A percentile compares a stretch with the other conserved stretches of the same genome.
Evolutionary conservation across 495 filamentous ascomycete species (phyloP).

Genomic region (Aspergillus incahuasiensis): DNA sequence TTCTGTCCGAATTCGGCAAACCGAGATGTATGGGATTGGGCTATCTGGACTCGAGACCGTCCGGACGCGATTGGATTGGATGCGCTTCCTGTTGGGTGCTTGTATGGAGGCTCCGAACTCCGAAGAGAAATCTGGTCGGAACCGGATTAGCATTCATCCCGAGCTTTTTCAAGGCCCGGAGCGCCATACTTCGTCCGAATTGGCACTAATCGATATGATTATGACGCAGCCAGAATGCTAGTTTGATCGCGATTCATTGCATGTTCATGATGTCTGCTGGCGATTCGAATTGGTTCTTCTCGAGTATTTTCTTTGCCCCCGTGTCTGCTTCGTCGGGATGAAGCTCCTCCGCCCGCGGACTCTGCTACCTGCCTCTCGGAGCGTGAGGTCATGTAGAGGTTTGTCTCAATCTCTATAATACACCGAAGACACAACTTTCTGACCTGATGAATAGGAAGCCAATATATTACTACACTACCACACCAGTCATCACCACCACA

Average conservation of each 20-base stretch:
- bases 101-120: slow-evolving; percentile 1
- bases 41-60: not conserved
- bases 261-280: slow-evolving; percentile 16
- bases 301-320: not conserved
- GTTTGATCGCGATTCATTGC: not conserved
- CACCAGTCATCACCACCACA: not conserved
- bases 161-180: not conserved
- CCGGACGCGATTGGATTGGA: not conserved
- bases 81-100: not conserved
- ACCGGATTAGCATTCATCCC: slow-evolving; percentile 1
- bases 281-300: slow-evolving; percentile 1
- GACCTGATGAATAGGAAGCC: not conserved
- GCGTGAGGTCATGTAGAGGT: slow-evolving; percentile 10
- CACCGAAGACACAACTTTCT: no score
- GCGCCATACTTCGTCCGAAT: not conserved
- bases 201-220: not conserved
- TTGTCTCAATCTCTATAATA: not conserved
- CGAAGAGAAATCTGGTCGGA: slow-evolving; percentile 15
- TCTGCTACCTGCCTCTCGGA: slow-evolving; percentile 17
- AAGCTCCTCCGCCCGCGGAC: slow-evolving; percentile 28
- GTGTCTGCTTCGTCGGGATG: slow-evolving; percentile 24
- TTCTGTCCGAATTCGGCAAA: not conserved
- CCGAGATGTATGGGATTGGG: not conserved
- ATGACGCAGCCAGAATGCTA: not conserved
- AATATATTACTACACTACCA: not conserved